Evolutionary conservation across 305 asterid species (phyloP).

Genomic region (Fraxinus paxiana): DNA sequence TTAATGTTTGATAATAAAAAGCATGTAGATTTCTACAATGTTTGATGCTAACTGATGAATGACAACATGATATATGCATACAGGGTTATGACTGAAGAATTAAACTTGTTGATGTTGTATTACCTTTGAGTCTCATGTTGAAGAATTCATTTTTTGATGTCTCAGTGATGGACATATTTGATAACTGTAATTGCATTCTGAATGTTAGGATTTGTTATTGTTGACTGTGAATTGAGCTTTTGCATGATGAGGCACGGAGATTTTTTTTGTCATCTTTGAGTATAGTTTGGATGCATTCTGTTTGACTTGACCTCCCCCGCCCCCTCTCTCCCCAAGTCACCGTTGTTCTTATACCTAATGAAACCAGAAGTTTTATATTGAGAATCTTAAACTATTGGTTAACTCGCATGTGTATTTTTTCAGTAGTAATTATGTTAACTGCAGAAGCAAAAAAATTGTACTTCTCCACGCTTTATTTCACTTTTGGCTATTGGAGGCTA

Average conservation of each 20-base stretch:
- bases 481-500: neutral
- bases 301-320: neutral
- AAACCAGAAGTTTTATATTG: neutral
- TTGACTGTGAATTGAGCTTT: conserved; percentile 7
- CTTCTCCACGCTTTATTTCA: neutral
- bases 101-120: neutral
- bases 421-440: neutral
- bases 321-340: neutral
- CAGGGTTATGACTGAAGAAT: neutral
- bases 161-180: neutral
- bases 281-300: neutral
- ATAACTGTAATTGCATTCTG: neutral
- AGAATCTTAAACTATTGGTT: neutral
- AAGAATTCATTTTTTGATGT: neutral
- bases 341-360: neutral
- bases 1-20: conserved; percentile 19
- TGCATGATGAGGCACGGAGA: neutral
- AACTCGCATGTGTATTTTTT: neutral
- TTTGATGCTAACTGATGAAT: conserved; percentile 1
- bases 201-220: neutral
- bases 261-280: neutral
- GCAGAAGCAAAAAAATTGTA: neutral
- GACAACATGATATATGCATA: neutral
- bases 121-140: neutral
- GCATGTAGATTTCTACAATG: conserved; percentile 23